These are phyloP conservation scores for Cetraspora pellucida DNA, from an alignment of 192 early-diverging fungal genomes.

Conservation along the genomic window DNA sequence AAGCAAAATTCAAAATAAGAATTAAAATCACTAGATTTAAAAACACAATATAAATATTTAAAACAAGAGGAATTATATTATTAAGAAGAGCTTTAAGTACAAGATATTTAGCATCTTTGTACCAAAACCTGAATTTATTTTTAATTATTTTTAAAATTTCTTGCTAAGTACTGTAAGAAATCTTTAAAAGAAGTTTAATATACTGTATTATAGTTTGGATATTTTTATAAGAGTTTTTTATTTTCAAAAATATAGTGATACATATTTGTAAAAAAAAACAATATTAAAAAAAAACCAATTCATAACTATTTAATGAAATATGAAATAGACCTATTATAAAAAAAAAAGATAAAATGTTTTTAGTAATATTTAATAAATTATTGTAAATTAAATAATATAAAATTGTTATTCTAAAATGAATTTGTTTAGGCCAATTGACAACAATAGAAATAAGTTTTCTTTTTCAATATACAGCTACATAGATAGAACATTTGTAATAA, in stretches of 20 bases:
- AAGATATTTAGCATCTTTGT: conserved; percentile 4
- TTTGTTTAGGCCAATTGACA: background rate
- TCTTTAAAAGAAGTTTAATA: background rate
- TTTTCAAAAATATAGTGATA: conserved; percentile 1
- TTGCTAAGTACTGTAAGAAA: background rate
- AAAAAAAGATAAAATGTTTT: background rate
- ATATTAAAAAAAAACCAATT: too few species aligned
- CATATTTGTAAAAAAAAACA: background rate
- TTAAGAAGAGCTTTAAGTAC: background rate
- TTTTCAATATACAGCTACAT: background rate
- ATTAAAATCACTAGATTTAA: background rate
- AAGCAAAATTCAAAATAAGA: background rate
- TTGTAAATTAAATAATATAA: background rate
- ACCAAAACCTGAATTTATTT: background rate
- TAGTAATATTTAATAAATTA: background rate
- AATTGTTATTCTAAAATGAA: background rate
- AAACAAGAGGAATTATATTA: background rate
- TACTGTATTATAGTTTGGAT: background rate
- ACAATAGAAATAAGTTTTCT: too few species aligned
- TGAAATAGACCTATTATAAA: background rate
- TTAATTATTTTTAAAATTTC: background rate
- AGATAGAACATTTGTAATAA: background rate
- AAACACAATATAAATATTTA: background rate
- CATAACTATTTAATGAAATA: too few species aligned
- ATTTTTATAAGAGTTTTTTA: background rate